Evolutionary conservation across 306 rosid genomes (phyloP), one percentile per base, ranked within the genome.

Genomic region (Vicia sativa): DNA sequence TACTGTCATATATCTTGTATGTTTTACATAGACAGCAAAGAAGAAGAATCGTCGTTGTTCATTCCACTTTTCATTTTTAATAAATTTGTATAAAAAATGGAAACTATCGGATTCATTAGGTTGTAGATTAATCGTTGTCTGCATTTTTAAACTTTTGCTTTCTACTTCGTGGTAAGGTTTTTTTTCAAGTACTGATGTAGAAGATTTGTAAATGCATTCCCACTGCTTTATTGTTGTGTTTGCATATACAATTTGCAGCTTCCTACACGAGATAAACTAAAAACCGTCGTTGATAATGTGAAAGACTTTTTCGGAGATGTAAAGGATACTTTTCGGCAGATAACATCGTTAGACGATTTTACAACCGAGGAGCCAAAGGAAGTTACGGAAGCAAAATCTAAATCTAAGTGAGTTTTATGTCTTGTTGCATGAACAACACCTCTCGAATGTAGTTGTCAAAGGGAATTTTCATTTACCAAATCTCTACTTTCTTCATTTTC

Each of bases 221-320:
- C 28, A 21, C 78, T 54, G 50, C 12, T 58, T 29, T 69, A 18
- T 59, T 62, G 38, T 21, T 54, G 29, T 63, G 60, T 65, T 73
- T 74, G 58, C 75, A 58, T 67, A 50, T 71, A 45, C 65, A 65
- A 71, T 44, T 54, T 58, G 72, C 81, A 93, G 98, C 97, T 93
- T 68, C 99, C 99, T 72, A 83, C 97, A 52, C 72, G 53, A 77
- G 97, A 86, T 79, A 54, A 90, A 81, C 89, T 93, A 53, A 90
- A 87, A 84, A 88, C 96, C 0, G 85, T 87, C 18, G 46, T 85
- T 35, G 99, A 90, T 72, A 85, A 93, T 74, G 97, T 85, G 72
- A 87, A 84, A 70, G 97, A 90, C 77, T 93, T 90, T 56, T 85
- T 90, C 3, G 91, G 95, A 61, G 91, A 90, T 53, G 97, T 96